A percentile compares a stretch with the other conserved stretches of the same genome.
Conservation (phyloP, 2,329 filamentous ascomycete species). For the Trichoderma brevicompactum region DNA sequence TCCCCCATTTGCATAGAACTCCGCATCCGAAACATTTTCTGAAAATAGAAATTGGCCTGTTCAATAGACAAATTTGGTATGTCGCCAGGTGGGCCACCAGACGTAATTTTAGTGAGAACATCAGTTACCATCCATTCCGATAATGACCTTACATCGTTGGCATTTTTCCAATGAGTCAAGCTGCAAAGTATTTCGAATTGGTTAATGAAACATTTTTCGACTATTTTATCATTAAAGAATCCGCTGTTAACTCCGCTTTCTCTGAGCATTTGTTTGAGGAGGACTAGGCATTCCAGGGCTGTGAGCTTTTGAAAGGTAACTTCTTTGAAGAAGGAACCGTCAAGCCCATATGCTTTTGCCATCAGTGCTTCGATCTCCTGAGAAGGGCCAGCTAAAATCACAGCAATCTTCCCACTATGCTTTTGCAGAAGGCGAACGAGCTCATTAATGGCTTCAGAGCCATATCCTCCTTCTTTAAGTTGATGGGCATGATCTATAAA, state of each 20-base stretch:
- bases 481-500: conserved; percentile 10
- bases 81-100: background rate
- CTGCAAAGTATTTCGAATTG: conserved; percentile 10
- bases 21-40: conserved; percentile 2
- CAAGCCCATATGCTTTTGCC: background rate
- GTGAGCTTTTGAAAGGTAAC: background rate
- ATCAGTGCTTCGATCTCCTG: conserved; percentile 12
- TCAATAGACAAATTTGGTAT: background rate
- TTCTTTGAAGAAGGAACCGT: background rate
- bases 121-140: conserved; percentile 8
- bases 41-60: background rate
- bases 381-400: background rate
- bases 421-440: conserved; percentile 5
- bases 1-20: background rate
- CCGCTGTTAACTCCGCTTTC: background rate
- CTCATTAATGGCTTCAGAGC: conserved; percentile 7
- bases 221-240: background rate
- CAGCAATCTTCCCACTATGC: conserved; percentile 1
- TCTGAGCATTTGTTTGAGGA: background rate
- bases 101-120: background rate
- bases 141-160: background rate
- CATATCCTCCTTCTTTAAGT: conserved; percentile 2
- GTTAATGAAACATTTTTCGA: background rate
- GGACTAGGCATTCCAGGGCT: background rate
- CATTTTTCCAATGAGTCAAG: background rate